A percentile compares a stretch with the other conserved stretches of the same genome.
Evolutionary conservation across 2,329 filamentous ascomycete species (phyloP).

Genomic region (Dissoconium aciculare): DNA sequence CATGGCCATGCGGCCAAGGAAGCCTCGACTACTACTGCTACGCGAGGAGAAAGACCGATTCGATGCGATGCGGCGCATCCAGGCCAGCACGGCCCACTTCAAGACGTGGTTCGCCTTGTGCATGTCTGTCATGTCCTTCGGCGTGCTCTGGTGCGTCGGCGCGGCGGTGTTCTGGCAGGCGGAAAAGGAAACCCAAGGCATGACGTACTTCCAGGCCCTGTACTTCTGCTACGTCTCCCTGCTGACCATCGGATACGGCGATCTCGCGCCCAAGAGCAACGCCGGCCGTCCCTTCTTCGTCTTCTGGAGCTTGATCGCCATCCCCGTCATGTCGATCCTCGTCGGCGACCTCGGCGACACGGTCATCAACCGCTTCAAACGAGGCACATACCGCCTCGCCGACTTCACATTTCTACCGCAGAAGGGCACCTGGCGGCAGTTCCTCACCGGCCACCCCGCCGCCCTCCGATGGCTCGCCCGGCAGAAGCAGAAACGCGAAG

Average conservation of each 20-base stretch:
- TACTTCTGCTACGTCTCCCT: slow-evolving; percentile 79
- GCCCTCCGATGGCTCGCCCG: slow-evolving; percentile 26
- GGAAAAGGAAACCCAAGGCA: slow-evolving; percentile 37
- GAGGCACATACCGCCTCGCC: slow-evolving; percentile 44
- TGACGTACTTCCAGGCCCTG: slow-evolving; percentile 65
- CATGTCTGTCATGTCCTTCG: slow-evolving; percentile 53
- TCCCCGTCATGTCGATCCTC: slow-evolving; percentile 78
- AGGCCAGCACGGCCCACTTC: slow-evolving; percentile 47
- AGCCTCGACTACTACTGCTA: slow-evolving; percentile 39
- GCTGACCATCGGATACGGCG: slow-evolving; percentile 77
- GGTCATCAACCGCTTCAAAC: slow-evolving; percentile 51
- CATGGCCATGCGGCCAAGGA: slow-evolving; percentile 12
- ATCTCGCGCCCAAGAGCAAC: slow-evolving; percentile 61
- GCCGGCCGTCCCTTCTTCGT: slow-evolving; percentile 75
- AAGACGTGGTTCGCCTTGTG: slow-evolving; percentile 61
- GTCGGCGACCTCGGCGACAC: slow-evolving; percentile 76
- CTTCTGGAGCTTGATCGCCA: slow-evolving; percentile 75
- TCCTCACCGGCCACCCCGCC: slow-evolving; percentile 35
- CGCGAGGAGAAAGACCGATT: slow-evolving; percentile 34
- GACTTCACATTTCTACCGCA: slow-evolving; percentile 53
- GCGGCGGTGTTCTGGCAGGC: slow-evolving; percentile 58
- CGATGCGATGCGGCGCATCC: slow-evolving; percentile 55
- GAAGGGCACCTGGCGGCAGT: slow-evolving; percentile 39
- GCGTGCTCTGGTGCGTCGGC: slow-evolving; percentile 65
- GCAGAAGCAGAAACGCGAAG: slow-evolving; percentile 18